These are phyloP conservation scores for Fusarium pseudoanthophilum DNA, from an alignment of 2,329 filamentous ascomycete species.

Conservation along the genomic window DNA sequence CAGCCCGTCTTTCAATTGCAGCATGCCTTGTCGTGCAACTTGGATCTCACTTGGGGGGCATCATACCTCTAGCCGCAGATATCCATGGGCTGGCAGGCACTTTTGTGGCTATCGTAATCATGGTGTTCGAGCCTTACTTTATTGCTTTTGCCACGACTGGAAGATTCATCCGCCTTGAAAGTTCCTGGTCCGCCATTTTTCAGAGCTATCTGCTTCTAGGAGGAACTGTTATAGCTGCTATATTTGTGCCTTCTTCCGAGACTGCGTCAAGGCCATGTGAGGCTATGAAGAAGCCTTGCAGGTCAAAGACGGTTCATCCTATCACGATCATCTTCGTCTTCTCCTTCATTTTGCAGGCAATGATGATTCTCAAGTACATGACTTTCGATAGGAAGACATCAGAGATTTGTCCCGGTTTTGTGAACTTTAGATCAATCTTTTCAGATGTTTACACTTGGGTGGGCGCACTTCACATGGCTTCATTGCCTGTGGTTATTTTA, in stretches of 20 bases:
- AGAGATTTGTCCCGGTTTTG: constrained; percentile 29
- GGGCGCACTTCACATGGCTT: constrained; percentile 12
- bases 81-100: neutral
- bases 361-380: constrained; percentile 21
- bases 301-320: neutral
- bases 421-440: constrained; percentile 32
- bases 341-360: constrained; percentile 16
- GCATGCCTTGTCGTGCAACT: constrained; percentile 28
- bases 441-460: constrained; percentile 33
- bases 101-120: constrained; percentile 2
- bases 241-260: neutral
- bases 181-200: neutral
- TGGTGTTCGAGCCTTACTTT: constrained; percentile 1
- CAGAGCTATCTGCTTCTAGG: constrained; percentile 20
- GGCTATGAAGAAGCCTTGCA: neutral
- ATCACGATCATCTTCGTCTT: constrained; percentile 10
- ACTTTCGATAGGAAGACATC: constrained; percentile 4
- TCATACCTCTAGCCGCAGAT: neutral
- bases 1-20: constrained; percentile 26
- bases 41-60: neutral
- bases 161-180: neutral
- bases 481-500: constrained; percentile 26
- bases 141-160: neutral
- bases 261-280: neutral
- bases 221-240: constrained; percentile 1